Conservation (phyloP, 208 protist species). For the Leishmania lainsoni region DNA sequence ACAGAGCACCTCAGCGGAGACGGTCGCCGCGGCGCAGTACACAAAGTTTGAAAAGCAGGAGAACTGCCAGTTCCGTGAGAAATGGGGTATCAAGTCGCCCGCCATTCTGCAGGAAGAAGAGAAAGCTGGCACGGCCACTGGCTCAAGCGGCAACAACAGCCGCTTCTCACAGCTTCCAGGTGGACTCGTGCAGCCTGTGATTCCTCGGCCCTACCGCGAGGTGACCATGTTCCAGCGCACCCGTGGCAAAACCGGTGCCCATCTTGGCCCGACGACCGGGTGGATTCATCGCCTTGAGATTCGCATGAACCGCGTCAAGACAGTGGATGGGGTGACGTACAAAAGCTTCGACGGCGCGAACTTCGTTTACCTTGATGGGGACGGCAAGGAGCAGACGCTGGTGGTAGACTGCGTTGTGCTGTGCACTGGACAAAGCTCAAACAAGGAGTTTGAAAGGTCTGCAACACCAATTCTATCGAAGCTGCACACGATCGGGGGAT, state of each 20-base stretch:
- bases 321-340: conserved; percentile 75
- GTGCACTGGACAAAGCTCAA: conserved; percentile 85
- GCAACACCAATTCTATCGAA: conserved; percentile 22
- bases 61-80: conserved; percentile 42
- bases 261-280: conserved; percentile 87
- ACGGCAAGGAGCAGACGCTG: conserved; percentile 42
- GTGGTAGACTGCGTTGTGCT: conserved; percentile 86
- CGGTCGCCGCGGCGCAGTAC: conserved; percentile 32
- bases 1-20: conserved; percentile 22
- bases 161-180: conserved; percentile 23
- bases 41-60: conserved; percentile 36
- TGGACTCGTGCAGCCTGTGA: conserved; percentile 43
- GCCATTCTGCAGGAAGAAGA: not conserved
- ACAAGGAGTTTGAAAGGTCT: conserved; percentile 44
- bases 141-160: not conserved
- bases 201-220: conserved; percentile 26
- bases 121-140: not conserved
- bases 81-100: conserved; percentile 72
- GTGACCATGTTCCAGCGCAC: conserved; percentile 82
- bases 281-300: conserved; percentile 92
- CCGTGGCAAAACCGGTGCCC: conserved; percentile 74
- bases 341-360: conserved; percentile 81
- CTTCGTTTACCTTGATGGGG: conserved; percentile 51
- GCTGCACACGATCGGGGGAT: conserved; percentile 62
- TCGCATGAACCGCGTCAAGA: conserved; percentile 68